Evolutionary conservation across 164 flowering plant genomes (phyloP).

Genomic region (Nymphaea colorata): DNA sequence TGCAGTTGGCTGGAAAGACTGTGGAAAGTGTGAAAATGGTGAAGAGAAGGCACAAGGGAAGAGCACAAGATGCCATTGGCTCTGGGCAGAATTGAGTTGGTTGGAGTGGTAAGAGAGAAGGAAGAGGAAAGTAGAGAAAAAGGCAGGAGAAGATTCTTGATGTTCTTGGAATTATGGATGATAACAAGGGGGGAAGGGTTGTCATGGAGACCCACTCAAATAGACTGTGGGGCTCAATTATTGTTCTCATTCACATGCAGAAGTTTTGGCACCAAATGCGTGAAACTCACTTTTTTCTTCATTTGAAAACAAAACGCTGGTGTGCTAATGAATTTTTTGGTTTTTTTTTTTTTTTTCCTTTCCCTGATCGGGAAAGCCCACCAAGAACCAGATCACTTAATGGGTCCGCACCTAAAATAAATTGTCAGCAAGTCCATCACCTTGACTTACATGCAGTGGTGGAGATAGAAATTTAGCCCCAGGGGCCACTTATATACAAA

Average conservation of each 20-base stretch:
- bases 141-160: neutral
- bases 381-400: no score
- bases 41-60: slow-evolving; percentile 4
- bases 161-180: neutral
- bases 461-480: no score
- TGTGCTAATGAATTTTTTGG: no score
- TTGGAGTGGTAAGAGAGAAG: slow-evolving; percentile 1
- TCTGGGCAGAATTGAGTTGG: neutral
- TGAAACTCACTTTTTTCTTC: no score
- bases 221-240: neutral
- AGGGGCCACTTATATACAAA: no score
- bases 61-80: neutral
- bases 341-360: no score
- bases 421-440: no score
- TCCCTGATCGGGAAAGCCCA: no score
- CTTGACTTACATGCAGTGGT: no score
- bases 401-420: no score
- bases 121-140: slow-evolving; percentile 3
- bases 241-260: neutral
- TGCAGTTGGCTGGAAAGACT: slow-evolving; percentile 6
- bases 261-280: neutral
- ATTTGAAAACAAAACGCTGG: no score
- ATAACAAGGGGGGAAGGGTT: neutral
- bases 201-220: neutral
- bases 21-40: slow-evolving; percentile 4